Conservation (phyloP, 73 alveolate species). For the Paramecium sonneborni region DNA sequence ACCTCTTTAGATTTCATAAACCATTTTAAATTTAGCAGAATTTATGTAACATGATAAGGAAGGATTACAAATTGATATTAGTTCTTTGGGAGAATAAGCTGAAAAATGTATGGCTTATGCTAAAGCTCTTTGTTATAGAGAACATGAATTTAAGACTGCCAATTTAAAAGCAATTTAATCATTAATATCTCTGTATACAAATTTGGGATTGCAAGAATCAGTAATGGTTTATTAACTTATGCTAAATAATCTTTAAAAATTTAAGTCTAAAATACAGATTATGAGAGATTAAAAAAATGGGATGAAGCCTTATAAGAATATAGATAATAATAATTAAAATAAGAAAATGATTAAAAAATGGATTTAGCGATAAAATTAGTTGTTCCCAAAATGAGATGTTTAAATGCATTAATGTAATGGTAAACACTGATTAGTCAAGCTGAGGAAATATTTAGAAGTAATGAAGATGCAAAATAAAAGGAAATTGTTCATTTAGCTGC, state of each 20-base stretch:
- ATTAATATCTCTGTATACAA: slow-evolving; percentile 70
- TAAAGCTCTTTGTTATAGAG: slow-evolving; percentile 96
- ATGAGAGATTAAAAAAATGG: slow-evolving; percentile 94
- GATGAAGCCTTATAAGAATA: slow-evolving; percentile 89
- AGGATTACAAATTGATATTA: slow-evolving; percentile 82
- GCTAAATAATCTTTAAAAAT: slow-evolving; percentile 79
- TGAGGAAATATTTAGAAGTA: slow-evolving; percentile 67
- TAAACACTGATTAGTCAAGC: slow-evolving; percentile 81
- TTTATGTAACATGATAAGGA: slow-evolving; percentile 96
- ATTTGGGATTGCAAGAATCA: slow-evolving; percentile 93
- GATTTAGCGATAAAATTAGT: slow-evolving; percentile 9
- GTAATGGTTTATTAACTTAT: slow-evolving; percentile 94
- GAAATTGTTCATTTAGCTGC: slow-evolving; percentile 65
- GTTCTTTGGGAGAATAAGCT: slow-evolving; percentile 93
- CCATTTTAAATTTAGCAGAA: slow-evolving; percentile 95
- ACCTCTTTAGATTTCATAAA: slow-evolving; percentile 86
- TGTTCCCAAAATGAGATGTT: slow-evolving; percentile 87
- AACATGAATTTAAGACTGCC: slow-evolving; percentile 90
- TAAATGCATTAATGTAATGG: slow-evolving; percentile 97
- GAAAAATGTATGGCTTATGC: slow-evolving; percentile 98
- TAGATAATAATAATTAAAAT: slow-evolving; percentile 76
- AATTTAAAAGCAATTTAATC: slow-evolving; percentile 63
- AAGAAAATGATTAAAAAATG: not conserved
- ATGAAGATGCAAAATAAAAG: slow-evolving; percentile 62
- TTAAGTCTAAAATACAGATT: slow-evolving; percentile 85